Evolutionary conservation across 768 basidiomycete species (phyloP), one percentile per base, ranked within the genome.

Genomic region (Tylopilus felleus): DNA sequence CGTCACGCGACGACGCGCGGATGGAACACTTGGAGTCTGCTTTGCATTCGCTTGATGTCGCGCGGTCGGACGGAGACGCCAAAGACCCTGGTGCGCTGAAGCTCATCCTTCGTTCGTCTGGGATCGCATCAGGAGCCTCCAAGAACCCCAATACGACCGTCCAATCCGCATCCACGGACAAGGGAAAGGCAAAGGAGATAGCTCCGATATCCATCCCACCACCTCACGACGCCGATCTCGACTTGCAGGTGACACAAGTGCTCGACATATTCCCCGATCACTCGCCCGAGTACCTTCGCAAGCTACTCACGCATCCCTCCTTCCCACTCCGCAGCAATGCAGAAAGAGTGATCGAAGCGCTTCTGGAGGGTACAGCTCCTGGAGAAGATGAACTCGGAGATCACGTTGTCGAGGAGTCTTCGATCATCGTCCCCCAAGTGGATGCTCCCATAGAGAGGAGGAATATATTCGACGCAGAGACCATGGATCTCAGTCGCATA

Each of bases 401-500:
- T 23, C 21, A 23, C 19, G 5, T 27, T 16, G 8, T 22, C 5
- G 33, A 62, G 29, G 16, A 19, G 4, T 6, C 28, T 25, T 10
- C 41, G 2, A 29, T 40, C 7, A 17, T 29, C 23, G 41, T 43
- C 23, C 51, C 58, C n/a, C 14, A 6, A 6, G 19, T 0, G 25
- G 59, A 60, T 23, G 59, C 41, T 43, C 60, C 73, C 14, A 70
- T 72, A 23, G 78, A 83, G 58, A 72, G 93, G 55, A 70, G 73
- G 46, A 98, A 96, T 56, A 74, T 90, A 0, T 95, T 88, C 60
- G 86, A 94, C 61, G 80, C 82, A 22, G 84, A 90, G 43, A 65
- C 68, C 17, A 79, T 96, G 67, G 89, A 96, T 64, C 54, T 83
- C 29, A 72, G 75, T 7, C 74, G 74, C 49, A 54, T 94, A 22